phyloP scores from a whole-genome alignment of 495 filamentous ascomycete genomes.

The Podospora tetraspora region DNA sequence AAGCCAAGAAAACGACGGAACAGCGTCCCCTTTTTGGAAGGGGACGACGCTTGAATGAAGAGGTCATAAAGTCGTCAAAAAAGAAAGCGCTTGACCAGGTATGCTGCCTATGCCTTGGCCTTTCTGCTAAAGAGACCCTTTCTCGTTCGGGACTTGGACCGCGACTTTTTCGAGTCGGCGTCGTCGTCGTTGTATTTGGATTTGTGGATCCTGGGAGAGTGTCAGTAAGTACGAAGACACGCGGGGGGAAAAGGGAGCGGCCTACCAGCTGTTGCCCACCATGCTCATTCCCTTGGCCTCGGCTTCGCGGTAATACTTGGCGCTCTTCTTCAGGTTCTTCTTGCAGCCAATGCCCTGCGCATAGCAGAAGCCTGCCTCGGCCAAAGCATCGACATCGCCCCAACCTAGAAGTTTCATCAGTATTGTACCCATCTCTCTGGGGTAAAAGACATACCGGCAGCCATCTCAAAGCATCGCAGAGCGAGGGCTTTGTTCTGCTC shows the following conservation, averaged over 20 bases:
- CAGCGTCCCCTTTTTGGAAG: background rate
- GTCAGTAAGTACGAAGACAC: background rate
- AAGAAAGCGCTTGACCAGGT: background rate
- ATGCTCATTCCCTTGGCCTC: slow-evolving; percentile 93
- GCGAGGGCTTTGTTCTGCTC: slow-evolving; percentile 86
- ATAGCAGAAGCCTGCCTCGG: slow-evolving; percentile 84
- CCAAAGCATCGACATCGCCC: slow-evolving; percentile 94
- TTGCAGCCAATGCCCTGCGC: slow-evolving; percentile 80
- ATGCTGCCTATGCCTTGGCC: slow-evolving; percentile 4
- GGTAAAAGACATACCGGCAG: slow-evolving; percentile 57
- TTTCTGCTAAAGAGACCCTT: slow-evolving; percentile 40
- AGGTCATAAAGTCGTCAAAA: background rate
- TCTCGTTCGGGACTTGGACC: slow-evolving; percentile 44
- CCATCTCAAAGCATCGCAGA: slow-evolving; percentile 91
- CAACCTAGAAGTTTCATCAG: slow-evolving; percentile 49
- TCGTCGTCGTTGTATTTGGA: slow-evolving; percentile 73
- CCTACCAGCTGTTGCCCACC: slow-evolving; percentile 96
- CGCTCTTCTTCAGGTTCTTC: slow-evolving; percentile 93
- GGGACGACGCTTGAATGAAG: background rate
- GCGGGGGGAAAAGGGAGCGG: background rate
- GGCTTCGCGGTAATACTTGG: slow-evolving; percentile 82
- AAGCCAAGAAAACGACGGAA: background rate
- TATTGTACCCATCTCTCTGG: background rate
- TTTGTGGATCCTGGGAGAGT: slow-evolving; percentile 74
- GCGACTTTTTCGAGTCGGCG: slow-evolving; percentile 31